These are phyloP conservation scores for Tetracladium setigerum DNA, from an alignment of 495 filamentous ascomycete genomes.

Conservation along the genomic window DNA sequence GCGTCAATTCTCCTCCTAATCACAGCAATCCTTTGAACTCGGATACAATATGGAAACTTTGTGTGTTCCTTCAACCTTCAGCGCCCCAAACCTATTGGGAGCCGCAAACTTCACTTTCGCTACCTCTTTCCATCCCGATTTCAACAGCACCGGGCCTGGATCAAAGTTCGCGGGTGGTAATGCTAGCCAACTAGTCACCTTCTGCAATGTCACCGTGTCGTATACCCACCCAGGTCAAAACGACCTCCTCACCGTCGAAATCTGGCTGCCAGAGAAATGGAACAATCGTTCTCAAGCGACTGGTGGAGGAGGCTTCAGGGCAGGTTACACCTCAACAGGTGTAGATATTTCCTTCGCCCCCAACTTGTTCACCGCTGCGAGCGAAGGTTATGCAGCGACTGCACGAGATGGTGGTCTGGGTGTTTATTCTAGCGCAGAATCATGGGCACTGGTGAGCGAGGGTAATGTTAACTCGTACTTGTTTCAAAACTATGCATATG, in stretches of 20 bases:
- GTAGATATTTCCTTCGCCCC: conserved; percentile 14
- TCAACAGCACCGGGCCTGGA: no score
- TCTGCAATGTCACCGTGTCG: conserved; percentile 39
- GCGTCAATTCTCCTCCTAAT: no score
- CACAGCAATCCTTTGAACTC: no score
- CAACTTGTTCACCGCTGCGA: conserved; percentile 30
- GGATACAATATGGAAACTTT: no score
- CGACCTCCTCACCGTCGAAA: conserved; percentile 27
- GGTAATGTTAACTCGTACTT: not conserved
- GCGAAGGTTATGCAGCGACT: conserved; percentile 35
- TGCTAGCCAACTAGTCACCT: no score
- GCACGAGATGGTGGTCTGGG: conserved; percentile 25
- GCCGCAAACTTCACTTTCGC: no score
- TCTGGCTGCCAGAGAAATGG: conserved; percentile 33
- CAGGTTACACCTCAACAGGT: conserved; percentile 12
- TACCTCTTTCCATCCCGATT: no score
- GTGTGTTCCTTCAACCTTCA: no score
- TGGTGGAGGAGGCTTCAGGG: conserved; percentile 36
- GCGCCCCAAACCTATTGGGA: no score
- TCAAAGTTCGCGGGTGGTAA: no score
- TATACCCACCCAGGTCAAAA: conserved; percentile 35
- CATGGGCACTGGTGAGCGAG: conserved; percentile 30
- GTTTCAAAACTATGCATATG: conserved; percentile 27
- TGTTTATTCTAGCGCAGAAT: conserved; percentile 6
- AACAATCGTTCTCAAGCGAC: conserved; percentile 33